Evolutionary conservation across 2,329 filamentous ascomycete species (phyloP).

Genomic region (Amauroascus niger): DNA sequence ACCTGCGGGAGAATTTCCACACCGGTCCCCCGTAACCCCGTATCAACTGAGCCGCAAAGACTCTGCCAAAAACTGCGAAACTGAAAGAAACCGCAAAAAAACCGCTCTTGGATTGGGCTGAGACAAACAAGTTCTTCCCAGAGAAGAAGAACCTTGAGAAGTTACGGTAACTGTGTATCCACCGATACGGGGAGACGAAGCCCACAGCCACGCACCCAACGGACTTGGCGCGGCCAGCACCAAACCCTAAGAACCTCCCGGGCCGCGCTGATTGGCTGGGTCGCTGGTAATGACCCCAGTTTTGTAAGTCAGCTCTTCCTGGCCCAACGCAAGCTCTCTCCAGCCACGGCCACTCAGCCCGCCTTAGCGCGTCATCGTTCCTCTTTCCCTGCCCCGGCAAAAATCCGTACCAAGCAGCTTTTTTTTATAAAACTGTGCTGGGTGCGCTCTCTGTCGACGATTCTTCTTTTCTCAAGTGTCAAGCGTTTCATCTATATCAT

Average conservation of each 20-base stretch:
- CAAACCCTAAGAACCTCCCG: background rate
- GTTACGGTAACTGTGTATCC: background rate
- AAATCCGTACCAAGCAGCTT: too few relatives aligned
- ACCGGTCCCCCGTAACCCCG: too few relatives aligned
- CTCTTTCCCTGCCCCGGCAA: background rate
- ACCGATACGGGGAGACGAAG: background rate
- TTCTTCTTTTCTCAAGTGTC: too few relatives aligned
- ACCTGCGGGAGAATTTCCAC: too few relatives aligned
- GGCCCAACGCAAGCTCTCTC: background rate
- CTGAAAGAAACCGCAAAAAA: too few relatives aligned
- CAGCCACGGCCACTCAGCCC: slow-evolving; percentile 9
- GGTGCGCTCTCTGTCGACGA: too few relatives aligned
- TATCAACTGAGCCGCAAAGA: too few relatives aligned
- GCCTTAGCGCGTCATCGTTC: slow-evolving; percentile 9
- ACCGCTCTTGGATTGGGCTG: too few relatives aligned
- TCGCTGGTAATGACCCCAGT: background rate
- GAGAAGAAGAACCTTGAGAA: background rate
- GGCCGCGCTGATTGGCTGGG: background rate
- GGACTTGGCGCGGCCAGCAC: background rate
- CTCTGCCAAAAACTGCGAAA: too few relatives aligned
- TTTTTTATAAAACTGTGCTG: too few relatives aligned
- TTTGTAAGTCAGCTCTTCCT: background rate
- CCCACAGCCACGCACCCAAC: slow-evolving; percentile 3
- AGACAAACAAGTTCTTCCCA: background rate
- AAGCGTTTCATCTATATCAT: too few relatives aligned